Percentiles rank a stretch among this genome's conserved stretches.
phyloP scores from a whole-genome alignment of 257 asterid genomes.

The Phtheirospermum japonicum region DNA sequence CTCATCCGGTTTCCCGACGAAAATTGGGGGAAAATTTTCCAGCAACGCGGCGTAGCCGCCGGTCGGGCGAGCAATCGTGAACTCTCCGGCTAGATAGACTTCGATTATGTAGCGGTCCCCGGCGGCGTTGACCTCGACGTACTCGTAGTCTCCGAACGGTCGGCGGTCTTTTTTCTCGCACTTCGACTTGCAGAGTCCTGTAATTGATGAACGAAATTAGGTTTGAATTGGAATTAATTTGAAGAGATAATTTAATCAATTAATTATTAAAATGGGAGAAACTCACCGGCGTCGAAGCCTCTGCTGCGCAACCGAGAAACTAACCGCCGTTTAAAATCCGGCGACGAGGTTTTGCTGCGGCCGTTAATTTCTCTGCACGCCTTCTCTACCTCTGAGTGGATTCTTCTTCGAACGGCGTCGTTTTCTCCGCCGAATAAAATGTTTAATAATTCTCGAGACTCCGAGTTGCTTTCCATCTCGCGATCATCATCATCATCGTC shows the following conservation, averaged over 20 bases:
- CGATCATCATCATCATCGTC: too few relatives aligned
- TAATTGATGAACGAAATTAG: neutral
- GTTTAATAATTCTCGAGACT: constrained; percentile 30
- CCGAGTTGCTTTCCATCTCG: constrained; percentile 20
- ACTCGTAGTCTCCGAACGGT: constrained; percentile 49
- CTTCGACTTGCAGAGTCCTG: constrained; percentile 74
- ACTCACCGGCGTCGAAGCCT: constrained; percentile 50
- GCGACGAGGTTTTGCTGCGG: constrained; percentile 15
- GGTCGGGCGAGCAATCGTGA: constrained; percentile 59
- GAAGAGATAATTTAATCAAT: neutral
- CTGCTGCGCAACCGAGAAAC: constrained; percentile 36
- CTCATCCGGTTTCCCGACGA: constrained; percentile 41
- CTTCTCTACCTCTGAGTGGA: constrained; percentile 32
- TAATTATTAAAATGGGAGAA: neutral
- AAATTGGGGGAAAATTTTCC: constrained; percentile 39
- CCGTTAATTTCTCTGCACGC: constrained; percentile 23
- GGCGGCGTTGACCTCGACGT: constrained; percentile 40
- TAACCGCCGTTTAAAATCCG: constrained; percentile 38
- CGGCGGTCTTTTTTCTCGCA: constrained; percentile 51
- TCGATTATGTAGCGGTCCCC: constrained; percentile 50
- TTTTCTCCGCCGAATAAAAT: constrained; percentile 5
- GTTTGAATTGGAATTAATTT: neutral
- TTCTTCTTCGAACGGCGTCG: constrained; percentile 30
- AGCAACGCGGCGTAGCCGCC: constrained; percentile 40
- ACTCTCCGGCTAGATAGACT: constrained; percentile 45